These are phyloP conservation scores for Cronartium quercuum DNA, from an alignment of 1,284 basidiomycete genomes.

Conservation along the genomic window DNA sequence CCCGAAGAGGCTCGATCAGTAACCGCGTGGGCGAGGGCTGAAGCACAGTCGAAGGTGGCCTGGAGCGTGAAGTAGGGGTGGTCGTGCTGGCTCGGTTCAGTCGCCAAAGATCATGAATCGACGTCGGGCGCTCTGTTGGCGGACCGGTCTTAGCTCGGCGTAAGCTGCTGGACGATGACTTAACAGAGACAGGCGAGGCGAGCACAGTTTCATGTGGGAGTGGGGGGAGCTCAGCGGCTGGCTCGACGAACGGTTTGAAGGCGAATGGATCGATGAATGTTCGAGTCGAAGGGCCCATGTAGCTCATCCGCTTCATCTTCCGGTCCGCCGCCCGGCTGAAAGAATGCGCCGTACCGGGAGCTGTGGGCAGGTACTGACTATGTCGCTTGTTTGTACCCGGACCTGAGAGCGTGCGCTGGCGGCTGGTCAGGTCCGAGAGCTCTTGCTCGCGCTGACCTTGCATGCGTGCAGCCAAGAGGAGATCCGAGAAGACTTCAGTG, in stretches of 20 bases:
- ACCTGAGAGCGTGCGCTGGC: conserved; percentile 27
- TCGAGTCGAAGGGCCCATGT: conserved; percentile 13
- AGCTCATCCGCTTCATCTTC: conserved; percentile 34
- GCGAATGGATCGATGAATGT: background rate
- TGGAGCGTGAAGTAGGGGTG: background rate
- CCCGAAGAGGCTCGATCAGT: background rate
- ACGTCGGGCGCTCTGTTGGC: background rate
- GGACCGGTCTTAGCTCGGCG: conserved; percentile 32
- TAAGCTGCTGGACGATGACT: conserved; percentile 11
- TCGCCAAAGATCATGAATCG: background rate
- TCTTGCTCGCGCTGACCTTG: conserved; percentile 15
- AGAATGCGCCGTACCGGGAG: background rate
- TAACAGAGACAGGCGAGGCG: background rate
- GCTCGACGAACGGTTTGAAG: background rate
- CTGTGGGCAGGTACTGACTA: background rate
- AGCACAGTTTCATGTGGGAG: conserved; percentile 8
- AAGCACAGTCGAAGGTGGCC: background rate
- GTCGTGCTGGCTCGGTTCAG: background rate
- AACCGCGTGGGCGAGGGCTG: background rate
- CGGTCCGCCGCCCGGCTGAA: conserved; percentile 7
- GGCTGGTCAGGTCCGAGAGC: background rate
- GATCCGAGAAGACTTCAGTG: conserved; percentile 36
- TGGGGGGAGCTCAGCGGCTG: background rate
- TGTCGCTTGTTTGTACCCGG: conserved; percentile 14
- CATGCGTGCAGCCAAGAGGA: conserved; percentile 10